Conservation (phyloP, 2,329 filamentous ascomycete species). For the Epichloe amarillans region DNA sequence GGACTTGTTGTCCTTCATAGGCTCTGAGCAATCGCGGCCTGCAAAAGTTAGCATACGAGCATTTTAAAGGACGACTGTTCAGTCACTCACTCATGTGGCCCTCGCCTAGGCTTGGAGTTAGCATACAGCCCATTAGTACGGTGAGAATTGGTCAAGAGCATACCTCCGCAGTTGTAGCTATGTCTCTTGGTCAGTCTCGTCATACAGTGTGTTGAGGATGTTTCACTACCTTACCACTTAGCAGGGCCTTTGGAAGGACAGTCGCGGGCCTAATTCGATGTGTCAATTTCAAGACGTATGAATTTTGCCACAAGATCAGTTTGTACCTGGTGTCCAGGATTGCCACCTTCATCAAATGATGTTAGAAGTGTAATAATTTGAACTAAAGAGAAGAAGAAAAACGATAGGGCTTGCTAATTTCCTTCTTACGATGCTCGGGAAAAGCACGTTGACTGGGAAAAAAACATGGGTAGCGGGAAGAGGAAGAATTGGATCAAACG, state of each 20-base stretch:
- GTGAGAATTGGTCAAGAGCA: conserved; percentile 19
- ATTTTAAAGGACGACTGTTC: not conserved
- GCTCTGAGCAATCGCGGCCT: conserved; percentile 84
- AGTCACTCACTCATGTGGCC: conserved; percentile 62
- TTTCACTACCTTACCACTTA: conserved; percentile 51
- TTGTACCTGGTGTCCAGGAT: conserved; percentile 61
- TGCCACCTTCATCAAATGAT: conserved; percentile 44
- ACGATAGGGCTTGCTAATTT: not conserved
- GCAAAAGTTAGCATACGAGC: conserved; percentile 2
- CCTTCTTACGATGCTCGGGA: not conserved
- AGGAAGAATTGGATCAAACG: conserved; percentile 15
- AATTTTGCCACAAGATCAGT: not conserved
- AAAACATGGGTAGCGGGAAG: not conserved
- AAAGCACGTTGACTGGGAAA: not conserved
- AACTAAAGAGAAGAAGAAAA: not conserved
- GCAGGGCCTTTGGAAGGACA: conserved; percentile 74
- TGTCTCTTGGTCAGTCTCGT: conserved; percentile 9
- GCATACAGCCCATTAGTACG: conserved; percentile 5
- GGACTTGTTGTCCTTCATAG: conserved; percentile 72
- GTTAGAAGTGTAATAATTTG: not conserved
- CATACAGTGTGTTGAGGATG: not conserved
- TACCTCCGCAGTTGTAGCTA: conserved; percentile 73
- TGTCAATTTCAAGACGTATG: conserved; percentile 8
- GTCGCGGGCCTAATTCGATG: conserved; percentile 54
- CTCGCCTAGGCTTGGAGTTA: conserved; percentile 29